Evolutionary conservation across 805 yeast species (phyloP).

Genomic region (Yamadazyma sp.): DNA sequence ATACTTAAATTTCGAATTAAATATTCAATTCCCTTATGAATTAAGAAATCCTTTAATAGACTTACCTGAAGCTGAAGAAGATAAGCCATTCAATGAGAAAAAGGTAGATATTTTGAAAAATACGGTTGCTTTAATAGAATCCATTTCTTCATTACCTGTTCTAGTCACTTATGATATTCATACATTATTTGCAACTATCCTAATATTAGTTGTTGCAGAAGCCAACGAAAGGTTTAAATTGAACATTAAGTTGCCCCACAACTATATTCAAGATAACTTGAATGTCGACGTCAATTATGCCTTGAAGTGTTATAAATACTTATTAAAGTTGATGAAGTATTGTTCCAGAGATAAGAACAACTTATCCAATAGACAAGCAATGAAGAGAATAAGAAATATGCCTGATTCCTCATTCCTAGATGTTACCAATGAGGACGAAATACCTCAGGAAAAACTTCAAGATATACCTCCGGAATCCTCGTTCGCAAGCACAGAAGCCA

Average conservation of each 20-base stretch:
- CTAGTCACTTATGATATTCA: conserved; percentile 31
- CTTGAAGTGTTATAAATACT: conserved; percentile 24
- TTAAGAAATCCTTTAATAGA: conserved; percentile 18
- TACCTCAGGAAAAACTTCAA: not conserved
- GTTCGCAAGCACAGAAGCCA: too few relatives aligned
- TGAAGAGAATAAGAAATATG: conserved; percentile 17
- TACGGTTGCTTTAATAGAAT: conserved; percentile 33
- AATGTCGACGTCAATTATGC: conserved; percentile 15
- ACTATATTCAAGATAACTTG: conserved; percentile 16
- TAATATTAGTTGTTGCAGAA: conserved; percentile 22
- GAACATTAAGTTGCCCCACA: conserved; percentile 17
- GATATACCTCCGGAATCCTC: too few relatives aligned
- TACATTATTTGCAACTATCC: conserved; percentile 29
- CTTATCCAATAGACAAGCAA: conserved; percentile 22
- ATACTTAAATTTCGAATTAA: conserved; percentile 37
- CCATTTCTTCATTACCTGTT: conserved; percentile 37
- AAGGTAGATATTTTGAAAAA: conserved; percentile 20
- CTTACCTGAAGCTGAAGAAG: not conserved
- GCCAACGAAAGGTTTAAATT: conserved; percentile 17
- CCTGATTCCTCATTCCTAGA: conserved; percentile 8
- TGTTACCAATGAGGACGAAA: conserved; percentile 1
- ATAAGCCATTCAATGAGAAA: conserved; percentile 14
- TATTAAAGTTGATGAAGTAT: conserved; percentile 19
- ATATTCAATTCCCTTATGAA: conserved; percentile 37
- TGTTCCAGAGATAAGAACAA: conserved; percentile 21